These are phyloP conservation scores for Dactylorhiza incarnata DNA, from an alignment of 106 monocot genomes.

Conservation along the genomic window DNA sequence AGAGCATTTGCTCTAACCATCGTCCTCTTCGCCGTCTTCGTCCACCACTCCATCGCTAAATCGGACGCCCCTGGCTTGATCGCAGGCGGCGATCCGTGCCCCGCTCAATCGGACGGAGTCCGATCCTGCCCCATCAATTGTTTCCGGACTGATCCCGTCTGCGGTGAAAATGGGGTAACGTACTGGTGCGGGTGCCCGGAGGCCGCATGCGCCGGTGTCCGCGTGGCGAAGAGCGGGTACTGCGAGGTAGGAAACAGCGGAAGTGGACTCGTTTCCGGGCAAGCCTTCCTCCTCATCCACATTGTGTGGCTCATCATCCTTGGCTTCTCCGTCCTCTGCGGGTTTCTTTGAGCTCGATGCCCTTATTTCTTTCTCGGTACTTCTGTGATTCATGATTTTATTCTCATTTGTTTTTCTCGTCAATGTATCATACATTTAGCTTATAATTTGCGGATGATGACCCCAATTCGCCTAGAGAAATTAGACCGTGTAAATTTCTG, in stretches of 20 bases:
- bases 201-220: slow-evolving; percentile 58
- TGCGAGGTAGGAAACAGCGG: slow-evolving; percentile 43
- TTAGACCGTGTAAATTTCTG: neutral
- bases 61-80: neutral
- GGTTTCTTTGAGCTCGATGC: slow-evolving; percentile 19
- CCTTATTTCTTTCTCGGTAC: neutral
- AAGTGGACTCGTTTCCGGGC: slow-evolving; percentile 35
- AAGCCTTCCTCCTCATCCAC: slow-evolving; percentile 66
- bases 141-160: slow-evolving; percentile 68
- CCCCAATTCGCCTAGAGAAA: neutral
- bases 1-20: neutral
- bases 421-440: neutral
- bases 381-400: neutral
- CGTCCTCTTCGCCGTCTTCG: neutral
- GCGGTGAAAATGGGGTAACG: slow-evolving; percentile 69
- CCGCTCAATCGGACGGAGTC: slow-evolving; percentile 14
- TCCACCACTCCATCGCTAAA: slow-evolving; percentile 7
- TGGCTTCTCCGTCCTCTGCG: slow-evolving; percentile 70
- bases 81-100: slow-evolving; percentile 8
- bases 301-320: slow-evolving; percentile 14
- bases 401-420: neutral
- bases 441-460: neutral
- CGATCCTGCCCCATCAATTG: slow-evolving; percentile 44
- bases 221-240: slow-evolving; percentile 52
- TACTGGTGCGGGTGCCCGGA: slow-evolving; percentile 86